phyloP scores from a whole-genome alignment of 2,329 filamentous ascomycete genomes.

The Stachybotrys elegans region DNA sequence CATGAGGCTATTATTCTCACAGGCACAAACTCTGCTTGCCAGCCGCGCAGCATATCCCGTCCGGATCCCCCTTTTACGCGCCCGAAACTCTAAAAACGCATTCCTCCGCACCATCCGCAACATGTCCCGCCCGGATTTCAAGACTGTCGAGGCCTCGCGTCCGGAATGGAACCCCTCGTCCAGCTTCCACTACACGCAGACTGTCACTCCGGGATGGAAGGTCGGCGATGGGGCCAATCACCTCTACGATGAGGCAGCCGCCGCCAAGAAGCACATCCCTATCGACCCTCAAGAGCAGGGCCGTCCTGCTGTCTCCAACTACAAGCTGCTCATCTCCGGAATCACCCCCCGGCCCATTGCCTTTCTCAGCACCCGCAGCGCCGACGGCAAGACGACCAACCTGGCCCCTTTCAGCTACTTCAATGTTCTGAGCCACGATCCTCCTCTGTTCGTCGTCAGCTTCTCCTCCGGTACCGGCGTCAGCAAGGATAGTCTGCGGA shows the following conservation, averaged over 20 bases:
- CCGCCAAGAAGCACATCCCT: slow-evolving; percentile 58
- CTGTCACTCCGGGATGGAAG: slow-evolving; percentile 60
- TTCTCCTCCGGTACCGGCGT: slow-evolving; percentile 37
- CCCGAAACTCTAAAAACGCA: too few species aligned
- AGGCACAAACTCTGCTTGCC: too few species aligned
- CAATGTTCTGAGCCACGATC: slow-evolving; percentile 78
- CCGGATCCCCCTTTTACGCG: too few species aligned
- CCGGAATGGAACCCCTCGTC: slow-evolving; percentile 50
- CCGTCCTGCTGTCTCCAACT: slow-evolving; percentile 67
- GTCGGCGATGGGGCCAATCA: slow-evolving; percentile 62
- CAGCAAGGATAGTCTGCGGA: slow-evolving; percentile 75
- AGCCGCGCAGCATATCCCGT: too few species aligned
- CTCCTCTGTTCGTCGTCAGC: slow-evolving; percentile 70
- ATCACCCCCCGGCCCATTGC: slow-evolving; percentile 79
- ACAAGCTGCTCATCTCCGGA: slow-evolving; percentile 84
- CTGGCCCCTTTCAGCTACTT: slow-evolving; percentile 87
- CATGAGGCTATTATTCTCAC: too few species aligned
- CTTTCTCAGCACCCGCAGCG: slow-evolving; percentile 50
- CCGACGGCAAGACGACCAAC: slow-evolving; percentile 62
- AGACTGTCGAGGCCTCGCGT: slow-evolving; percentile 61
- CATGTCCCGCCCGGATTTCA: slow-evolving; percentile 75
- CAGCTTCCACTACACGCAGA: slow-evolving; percentile 55
- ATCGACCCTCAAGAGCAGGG: slow-evolving; percentile 77
- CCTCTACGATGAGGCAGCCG: slow-evolving; percentile 18
- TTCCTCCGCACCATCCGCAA: too few species aligned